These are phyloP conservation scores for Pistacia integerrima DNA, from an alignment of 345 rosid species.

Conservation along the genomic window DNA sequence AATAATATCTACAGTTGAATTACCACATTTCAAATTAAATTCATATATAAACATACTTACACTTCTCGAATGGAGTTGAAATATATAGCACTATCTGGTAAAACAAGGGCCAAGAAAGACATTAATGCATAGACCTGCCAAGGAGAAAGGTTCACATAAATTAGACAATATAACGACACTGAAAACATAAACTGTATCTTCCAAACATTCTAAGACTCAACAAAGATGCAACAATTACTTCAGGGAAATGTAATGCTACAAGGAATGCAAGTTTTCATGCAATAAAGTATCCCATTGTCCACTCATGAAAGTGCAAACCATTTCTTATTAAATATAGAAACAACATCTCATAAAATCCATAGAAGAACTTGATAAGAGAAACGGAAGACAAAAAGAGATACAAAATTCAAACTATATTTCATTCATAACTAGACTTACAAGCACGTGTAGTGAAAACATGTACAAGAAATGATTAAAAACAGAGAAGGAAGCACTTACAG, in stretches of 20 bases:
- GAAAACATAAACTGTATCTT: background rate
- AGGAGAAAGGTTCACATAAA: background rate
- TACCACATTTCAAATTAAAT: background rate
- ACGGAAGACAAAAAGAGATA: no score
- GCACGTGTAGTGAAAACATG: no score
- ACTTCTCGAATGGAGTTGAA: slow-evolving; percentile 95
- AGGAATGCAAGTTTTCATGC: background rate
- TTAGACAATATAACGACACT: background rate
- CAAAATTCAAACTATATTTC: no score
- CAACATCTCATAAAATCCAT: no score
- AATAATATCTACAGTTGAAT: background rate
- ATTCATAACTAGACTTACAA: no score
- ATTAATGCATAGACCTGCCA: slow-evolving; percentile 84
- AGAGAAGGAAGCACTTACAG: slow-evolving; percentile 48
- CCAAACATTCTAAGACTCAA: background rate
- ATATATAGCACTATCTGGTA: slow-evolving; percentile 76
- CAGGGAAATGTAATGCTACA: background rate
- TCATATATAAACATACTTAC: slow-evolving; percentile 53
- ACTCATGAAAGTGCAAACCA: background rate
- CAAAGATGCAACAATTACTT: background rate
- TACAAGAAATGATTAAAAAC: no score
- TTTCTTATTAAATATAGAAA: no score
- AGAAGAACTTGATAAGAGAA: background rate
- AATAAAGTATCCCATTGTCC: background rate
- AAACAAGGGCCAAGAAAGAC: slow-evolving; percentile 85